phyloP scores from a whole-genome alignment of 352 stramenopile species.

The Phytophthora tubulina region DNA sequence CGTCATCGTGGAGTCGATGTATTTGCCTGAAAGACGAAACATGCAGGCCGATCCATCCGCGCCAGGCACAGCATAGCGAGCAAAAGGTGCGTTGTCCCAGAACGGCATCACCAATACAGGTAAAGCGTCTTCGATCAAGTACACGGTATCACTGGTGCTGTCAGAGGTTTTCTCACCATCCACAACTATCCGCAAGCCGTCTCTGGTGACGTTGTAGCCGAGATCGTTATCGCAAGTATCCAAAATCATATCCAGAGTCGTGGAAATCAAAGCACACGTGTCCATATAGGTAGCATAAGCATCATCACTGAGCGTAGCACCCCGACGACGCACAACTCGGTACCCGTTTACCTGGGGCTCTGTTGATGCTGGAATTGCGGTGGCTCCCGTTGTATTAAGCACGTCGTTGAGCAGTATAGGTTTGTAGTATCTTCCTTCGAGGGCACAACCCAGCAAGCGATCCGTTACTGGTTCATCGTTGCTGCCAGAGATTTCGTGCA shows the following conservation, averaged over 20 bases:
- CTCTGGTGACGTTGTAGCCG: constrained; percentile 38
- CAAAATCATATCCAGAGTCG: constrained; percentile 39
- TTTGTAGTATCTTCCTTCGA: constrained; percentile 47
- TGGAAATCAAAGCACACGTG: constrained; percentile 36
- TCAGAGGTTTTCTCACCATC: constrained; percentile 20
- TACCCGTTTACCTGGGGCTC: constrained; percentile 34
- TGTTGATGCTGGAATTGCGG: constrained; percentile 10
- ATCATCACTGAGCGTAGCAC: constrained; percentile 22
- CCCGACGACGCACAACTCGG: constrained; percentile 29
- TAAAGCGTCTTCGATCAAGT: constrained; percentile 42
- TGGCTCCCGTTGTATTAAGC: constrained; percentile 25
- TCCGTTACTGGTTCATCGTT: constrained; percentile 67
- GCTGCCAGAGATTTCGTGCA: constrained; percentile 33
- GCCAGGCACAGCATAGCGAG: constrained; percentile 44
- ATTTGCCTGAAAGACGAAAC: constrained; percentile 52
- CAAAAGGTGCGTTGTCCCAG: constrained; percentile 45
- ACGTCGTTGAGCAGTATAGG: constrained; percentile 46
- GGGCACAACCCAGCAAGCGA: constrained; percentile 56
- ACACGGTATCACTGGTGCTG: constrained; percentile 30
- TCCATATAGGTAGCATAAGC: constrained; percentile 35
- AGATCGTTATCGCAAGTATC: constrained; percentile 40
- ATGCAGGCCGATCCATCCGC: constrained; percentile 52
- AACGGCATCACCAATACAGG: constrained; percentile 58
- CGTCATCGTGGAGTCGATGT: constrained; percentile 30
- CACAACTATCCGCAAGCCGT: constrained; percentile 41